phyloP scores from a whole-genome alignment of 495 filamentous ascomycete genomes.

The Cladorrhinum samala region DNA sequence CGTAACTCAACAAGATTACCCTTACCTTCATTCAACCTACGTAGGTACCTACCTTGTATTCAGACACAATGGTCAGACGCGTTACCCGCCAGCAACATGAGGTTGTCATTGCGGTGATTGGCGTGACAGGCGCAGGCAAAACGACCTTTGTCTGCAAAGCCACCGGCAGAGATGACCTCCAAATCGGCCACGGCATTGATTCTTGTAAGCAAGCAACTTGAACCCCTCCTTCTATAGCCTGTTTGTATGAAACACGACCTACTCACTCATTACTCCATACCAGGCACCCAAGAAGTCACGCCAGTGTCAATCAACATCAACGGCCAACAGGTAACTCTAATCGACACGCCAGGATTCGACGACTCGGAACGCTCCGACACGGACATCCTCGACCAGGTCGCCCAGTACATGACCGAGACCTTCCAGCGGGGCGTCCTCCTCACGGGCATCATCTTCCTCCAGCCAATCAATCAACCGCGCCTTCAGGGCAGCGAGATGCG shows the following conservation, averaged over 20 bases:
- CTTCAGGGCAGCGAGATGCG: constrained; percentile 30
- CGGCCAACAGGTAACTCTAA: constrained; percentile 25
- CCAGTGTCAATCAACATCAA: constrained; percentile 12
- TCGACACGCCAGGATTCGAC: constrained; percentile 49
- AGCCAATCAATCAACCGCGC: constrained; percentile 34
- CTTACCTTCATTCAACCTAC: too few species aligned
- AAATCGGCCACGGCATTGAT: constrained; percentile 14
- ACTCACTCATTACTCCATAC: background rate
- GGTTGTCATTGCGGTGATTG: constrained; percentile 16
- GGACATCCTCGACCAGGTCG: constrained; percentile 34
- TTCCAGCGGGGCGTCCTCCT: constrained; percentile 24
- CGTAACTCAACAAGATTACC: too few species aligned
- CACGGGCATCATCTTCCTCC: constrained; percentile 38
- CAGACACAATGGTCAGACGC: too few species aligned
- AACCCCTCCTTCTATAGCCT: too few species aligned
- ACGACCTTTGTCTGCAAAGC: constrained; percentile 15
- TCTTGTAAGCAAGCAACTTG: constrained; percentile 9
- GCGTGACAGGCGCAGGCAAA: constrained; percentile 18
- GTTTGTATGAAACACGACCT: background rate
- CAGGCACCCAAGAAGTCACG: constrained; percentile 19
- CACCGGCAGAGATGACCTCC: constrained; percentile 8
- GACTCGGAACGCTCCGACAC: constrained; percentile 37
- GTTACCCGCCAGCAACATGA: too few species aligned
- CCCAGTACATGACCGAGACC: constrained; percentile 22
- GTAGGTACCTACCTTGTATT: too few species aligned